A percentile compares a stretch with the other conserved stretches of the same genome.
Conservation (phyloP, 1,284 basidiomycete genomes). For the Ustilago bromivora region DNA sequence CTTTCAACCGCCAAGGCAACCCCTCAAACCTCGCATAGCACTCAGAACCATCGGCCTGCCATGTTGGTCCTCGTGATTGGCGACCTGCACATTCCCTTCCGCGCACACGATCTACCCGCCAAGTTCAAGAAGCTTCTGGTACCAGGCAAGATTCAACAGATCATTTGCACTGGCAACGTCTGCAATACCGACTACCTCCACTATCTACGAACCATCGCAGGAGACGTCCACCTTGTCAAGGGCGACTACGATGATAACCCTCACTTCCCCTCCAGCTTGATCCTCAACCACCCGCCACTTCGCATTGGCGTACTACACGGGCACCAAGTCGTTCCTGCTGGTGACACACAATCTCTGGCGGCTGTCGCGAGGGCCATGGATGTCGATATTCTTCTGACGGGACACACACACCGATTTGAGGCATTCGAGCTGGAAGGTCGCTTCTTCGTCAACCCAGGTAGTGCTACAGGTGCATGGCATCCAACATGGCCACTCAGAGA, state of each 20-base stretch:
- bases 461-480: constrained; percentile 90
- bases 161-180: constrained; percentile 96
- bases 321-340: constrained; percentile 91
- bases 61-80: constrained; percentile 67
- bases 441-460: constrained; percentile 97
- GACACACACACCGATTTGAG: constrained; percentile 96
- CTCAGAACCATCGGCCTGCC: background rate
- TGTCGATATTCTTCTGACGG: constrained; percentile 92
- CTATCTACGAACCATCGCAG: constrained; percentile 95
- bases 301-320: constrained; percentile 94
- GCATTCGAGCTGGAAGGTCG: constrained; percentile 89
- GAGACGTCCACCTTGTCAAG: constrained; percentile 89
- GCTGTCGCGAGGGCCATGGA: constrained; percentile 91
- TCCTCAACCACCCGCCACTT: constrained; percentile 86
- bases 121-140: constrained; percentile 98
- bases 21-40: too few species aligned
- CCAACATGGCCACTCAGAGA: constrained; percentile 72
- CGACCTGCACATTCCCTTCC: constrained; percentile 66
- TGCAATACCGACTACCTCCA: constrained; percentile 98
- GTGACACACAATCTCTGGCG: constrained; percentile 88
- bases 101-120: constrained; percentile 85
- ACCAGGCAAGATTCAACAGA: constrained; percentile 96
- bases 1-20: too few species aligned
- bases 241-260: constrained; percentile 94
- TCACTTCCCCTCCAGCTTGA: constrained; percentile 83